These are phyloP conservation scores for Colletotrichum tofieldiae DNA, from an alignment of 2,329 filamentous ascomycete genomes.

Conservation along the genomic window DNA sequence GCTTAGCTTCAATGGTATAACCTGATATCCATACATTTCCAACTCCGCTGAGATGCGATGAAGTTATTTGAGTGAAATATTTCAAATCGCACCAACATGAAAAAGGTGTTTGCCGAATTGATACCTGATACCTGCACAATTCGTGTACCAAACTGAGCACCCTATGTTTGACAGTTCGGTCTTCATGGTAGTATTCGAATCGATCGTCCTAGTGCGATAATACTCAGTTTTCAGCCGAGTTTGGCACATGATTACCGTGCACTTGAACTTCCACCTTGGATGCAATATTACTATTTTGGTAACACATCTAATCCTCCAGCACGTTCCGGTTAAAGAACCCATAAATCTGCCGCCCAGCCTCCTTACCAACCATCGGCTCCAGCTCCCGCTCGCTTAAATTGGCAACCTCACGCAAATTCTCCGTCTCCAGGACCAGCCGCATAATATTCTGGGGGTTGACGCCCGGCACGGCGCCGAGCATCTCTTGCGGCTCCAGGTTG, in stretches of 20 bases:
- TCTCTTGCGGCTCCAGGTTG: slow-evolving; percentile 89
- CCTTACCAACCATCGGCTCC: slow-evolving; percentile 81
- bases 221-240: background rate
- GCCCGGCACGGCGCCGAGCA: slow-evolving; percentile 88
- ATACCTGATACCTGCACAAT: too few relatives aligned
- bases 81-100: fast-evolving
- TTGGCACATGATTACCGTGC: too few relatives aligned
- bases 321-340: slow-evolving; percentile 83
- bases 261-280: too few relatives aligned
- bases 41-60: fast-evolving
- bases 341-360: slow-evolving; percentile 82
- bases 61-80: background rate
- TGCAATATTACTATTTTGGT: background rate
- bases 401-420: slow-evolving; percentile 85
- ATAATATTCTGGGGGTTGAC: slow-evolving; percentile 85
- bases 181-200: too few relatives aligned
- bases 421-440: slow-evolving; percentile 79
- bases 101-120: background rate
- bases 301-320: slow-evolving; percentile 63
- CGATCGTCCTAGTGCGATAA: too few relatives aligned
- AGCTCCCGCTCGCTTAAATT: slow-evolving; percentile 87
- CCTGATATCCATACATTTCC: slow-evolving; percentile 9
- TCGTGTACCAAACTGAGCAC: too few relatives aligned
- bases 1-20: slow-evolving; percentile 37
- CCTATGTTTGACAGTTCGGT: too few relatives aligned